A percentile compares a stretch with the other conserved stretches of the same genome.
Evolutionary conservation across 1,284 basidiomycete species (phyloP).

Genomic region (Clitocybe nebularis): DNA sequence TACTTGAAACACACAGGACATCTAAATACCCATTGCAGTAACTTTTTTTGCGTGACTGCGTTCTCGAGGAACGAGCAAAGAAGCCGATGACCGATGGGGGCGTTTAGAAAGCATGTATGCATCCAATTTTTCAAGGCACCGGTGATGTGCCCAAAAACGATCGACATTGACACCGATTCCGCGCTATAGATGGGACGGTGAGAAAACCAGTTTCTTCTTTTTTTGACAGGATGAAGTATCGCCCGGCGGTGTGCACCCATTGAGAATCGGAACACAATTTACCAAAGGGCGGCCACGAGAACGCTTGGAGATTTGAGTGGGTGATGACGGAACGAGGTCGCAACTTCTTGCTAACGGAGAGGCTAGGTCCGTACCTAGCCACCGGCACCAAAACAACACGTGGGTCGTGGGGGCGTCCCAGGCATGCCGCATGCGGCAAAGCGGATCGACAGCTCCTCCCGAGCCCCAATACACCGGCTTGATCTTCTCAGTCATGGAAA

Average conservation of each 20-base stretch:
- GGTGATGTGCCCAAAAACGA: slow-evolving; percentile 8
- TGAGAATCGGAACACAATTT: neutral
- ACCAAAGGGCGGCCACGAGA: neutral
- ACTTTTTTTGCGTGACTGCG: neutral
- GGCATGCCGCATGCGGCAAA: slow-evolving; percentile 30
- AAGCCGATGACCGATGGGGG: neutral
- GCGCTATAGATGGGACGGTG: slow-evolving; percentile 10
- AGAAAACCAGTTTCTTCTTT: neutral
- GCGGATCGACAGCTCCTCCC: slow-evolving; percentile 29
- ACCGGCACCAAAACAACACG: neutral
- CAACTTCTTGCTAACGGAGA: neutral
- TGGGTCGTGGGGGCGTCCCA: slow-evolving; percentile 14
- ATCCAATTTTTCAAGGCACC: slow-evolving; percentile 12
- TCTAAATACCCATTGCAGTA: slow-evolving; percentile 1
- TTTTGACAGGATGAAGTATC: slow-evolving; percentile 1
- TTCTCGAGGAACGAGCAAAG: slow-evolving; percentile 1
- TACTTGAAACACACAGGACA: neutral
- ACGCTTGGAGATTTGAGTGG: neutral
- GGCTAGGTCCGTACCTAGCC: neutral
- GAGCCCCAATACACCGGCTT: slow-evolving; percentile 8
- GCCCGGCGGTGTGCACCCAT: neutral
- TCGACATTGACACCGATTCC: slow-evolving; percentile 11
- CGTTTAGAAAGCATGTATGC: neutral
- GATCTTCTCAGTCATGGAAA: slow-evolving; percentile 2
- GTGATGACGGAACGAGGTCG: neutral